Percentiles rank a stretch among this genome's conserved stretches.
These are phyloP conservation scores for Oropetium thomaeum DNA, from an alignment of 176 grass and related monocot genomes.

Conservation along the genomic window DNA sequence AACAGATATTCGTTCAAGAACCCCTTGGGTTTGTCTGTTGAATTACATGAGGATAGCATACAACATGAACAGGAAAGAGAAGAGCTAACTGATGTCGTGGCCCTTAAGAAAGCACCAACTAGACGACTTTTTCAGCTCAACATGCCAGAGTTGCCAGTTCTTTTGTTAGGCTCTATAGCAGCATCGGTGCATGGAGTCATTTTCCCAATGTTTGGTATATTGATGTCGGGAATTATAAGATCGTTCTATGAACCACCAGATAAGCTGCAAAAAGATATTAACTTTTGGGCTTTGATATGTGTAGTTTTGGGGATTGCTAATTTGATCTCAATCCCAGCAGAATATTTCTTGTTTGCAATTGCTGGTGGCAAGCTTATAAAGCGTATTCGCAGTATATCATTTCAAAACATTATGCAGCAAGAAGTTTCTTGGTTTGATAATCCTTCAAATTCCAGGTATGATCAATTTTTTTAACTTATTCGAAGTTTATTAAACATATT, in stretches of 20 bases:
- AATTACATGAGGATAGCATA: conserved; percentile 15
- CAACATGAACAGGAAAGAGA: conserved; percentile 23
- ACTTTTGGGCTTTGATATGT: conserved; percentile 66
- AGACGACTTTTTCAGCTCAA: conserved; percentile 58
- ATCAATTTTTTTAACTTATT: not conserved
- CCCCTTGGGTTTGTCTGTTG: conserved; percentile 23
- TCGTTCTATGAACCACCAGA: conserved; percentile 61
- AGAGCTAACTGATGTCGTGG: not conserved
- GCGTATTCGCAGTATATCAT: conserved; percentile 56
- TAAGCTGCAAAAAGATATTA: conserved; percentile 53
- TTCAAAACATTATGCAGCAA: conserved; percentile 60
- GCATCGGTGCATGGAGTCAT: conserved; percentile 65
- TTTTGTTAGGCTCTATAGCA: conserved; percentile 61
- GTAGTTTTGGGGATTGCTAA: conserved; percentile 41
- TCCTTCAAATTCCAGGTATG: conserved; percentile 66
- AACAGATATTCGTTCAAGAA: conserved; percentile 42
- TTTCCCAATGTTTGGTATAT: conserved; percentile 57
- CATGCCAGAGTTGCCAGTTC: conserved; percentile 62
- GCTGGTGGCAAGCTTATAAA: conserved; percentile 82
- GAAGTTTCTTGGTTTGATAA: conserved; percentile 90
- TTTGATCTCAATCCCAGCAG: conserved; percentile 33
- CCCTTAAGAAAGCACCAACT: conserved; percentile 38
- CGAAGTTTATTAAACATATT: not conserved
- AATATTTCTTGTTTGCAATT: conserved; percentile 72
- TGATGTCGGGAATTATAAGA: conserved; percentile 59